Percentiles rank a stretch among this genome's conserved stretches.
phyloP scores from a whole-genome alignment of 169 alveolate genomes.

The Babesia ovata region DNA sequence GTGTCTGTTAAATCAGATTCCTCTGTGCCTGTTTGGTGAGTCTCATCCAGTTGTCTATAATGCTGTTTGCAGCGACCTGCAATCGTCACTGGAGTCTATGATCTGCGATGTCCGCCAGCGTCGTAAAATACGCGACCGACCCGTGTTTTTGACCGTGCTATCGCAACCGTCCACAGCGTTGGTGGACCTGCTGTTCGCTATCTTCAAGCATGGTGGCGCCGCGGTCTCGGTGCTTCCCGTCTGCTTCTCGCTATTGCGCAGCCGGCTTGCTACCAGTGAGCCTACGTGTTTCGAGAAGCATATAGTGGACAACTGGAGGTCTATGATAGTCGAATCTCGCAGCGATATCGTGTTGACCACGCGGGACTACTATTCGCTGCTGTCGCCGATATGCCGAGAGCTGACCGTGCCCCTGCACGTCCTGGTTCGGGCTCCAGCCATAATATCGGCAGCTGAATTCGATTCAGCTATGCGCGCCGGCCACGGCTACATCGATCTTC shows the following conservation, averaged over 20 bases:
- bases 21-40: too few species aligned
- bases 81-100: background rate
- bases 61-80: background rate
- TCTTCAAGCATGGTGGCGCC: constrained; percentile 1
- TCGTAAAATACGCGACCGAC: background rate
- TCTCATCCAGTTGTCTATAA: background rate
- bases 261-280: background rate
- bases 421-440: background rate
- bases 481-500: constrained; percentile 22
- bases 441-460: constrained; percentile 3
- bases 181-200: background rate
- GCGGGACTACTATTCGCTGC: constrained; percentile 14
- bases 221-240: constrained; percentile 9
- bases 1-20: too few species aligned
- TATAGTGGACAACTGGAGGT: constrained; percentile 41
- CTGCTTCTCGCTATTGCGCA: constrained; percentile 9
- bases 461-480: constrained; percentile 17
- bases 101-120: background rate
- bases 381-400: constrained; percentile 27
- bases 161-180: constrained; percentile 22
- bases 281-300: constrained; percentile 14
- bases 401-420: constrained; percentile 21
- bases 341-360: constrained; percentile 31
- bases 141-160: constrained; percentile 10
- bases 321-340: constrained; percentile 21